Evolutionary conservation across 2,329 filamentous ascomycete genomes (phyloP), one percentile per base, ranked within the genome.

Genomic region (Fusarium sublunatum): DNA sequence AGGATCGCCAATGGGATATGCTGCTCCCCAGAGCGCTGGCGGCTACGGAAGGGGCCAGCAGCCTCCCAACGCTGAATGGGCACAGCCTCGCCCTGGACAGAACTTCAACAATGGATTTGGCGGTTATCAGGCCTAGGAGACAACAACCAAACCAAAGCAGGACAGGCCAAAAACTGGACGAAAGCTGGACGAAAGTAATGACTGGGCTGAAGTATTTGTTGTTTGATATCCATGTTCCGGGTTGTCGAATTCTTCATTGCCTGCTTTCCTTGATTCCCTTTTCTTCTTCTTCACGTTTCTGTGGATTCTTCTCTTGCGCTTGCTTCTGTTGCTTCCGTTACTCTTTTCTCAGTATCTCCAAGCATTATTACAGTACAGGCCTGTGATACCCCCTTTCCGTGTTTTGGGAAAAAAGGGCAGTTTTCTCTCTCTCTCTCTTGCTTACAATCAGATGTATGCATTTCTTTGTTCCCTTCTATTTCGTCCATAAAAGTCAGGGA

Each of bases 41-140:
- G 92, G 92, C 61, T 97, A 93, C 73, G 92, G 91, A 63, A 91
- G 92, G 74, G 92, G 91, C 65, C 85, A 87, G 69, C 82, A 85
- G 72, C 81, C 81, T 35, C 82, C 84, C 36, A 85, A 83, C 64
- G 73, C 80, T 61, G 83, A 85, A 71, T 86, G 85, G 85, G 75
- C 77, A 52, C 81, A 84, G 72, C 77, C 80, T 46, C 78, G 78
- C 47, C 79, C 79, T 25, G 80, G 80, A 52, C 85, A 87, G 73
- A 85, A 83, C 74, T 87, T 85, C 75, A 77, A 75, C 69, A 87
- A 86, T 69, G 86, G 85, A 57, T 89, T 87, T 73, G 82, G 83
- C 65, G 82, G 85, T 61, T 89, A 89, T 76, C 86, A 88, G 76
- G 84, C 84, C 64, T 88, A 82, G 74, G 62, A 59, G 54, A 63